Base-by-base conservation (phyloP, 306 rosid species). In the Begonia loranthoides region DNA sequence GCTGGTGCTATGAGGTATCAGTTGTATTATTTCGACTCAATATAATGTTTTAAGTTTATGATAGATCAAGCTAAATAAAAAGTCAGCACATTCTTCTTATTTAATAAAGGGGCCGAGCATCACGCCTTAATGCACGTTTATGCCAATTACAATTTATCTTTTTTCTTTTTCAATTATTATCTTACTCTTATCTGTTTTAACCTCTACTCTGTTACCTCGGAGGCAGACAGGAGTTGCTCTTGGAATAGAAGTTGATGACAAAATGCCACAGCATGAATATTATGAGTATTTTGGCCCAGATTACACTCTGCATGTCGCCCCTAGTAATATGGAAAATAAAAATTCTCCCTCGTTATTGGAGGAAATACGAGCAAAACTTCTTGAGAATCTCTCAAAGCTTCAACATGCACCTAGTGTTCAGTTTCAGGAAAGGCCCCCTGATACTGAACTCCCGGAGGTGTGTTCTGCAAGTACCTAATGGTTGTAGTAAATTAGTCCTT, bases 261-360 rank as follows among this genome's bases (percentile, higher is more conserved):
- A 82, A 69, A 82, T 86, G 95, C 95, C 95, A 11, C 83, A 79
- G 14, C 93, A 86, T 19, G 95, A 86, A 63, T 86, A 86, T 74
- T 86, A 79, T 54, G 95, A 86, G 74, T 82, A 86, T 68, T 86
- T 86, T 46, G 95, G 95, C 50, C 95, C 95, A 36, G 95, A 86
- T 77, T 86, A 86, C 65, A 79, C 84, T 44, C 87, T 86, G 65
- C 95, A 86, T 64, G 95, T 86, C 63, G 95, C 93, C 67, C 95
- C 95, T 63, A 86, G 95, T 71, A 86, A 86, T 75, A 86, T 86
- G 93, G 95, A 86, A 71, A 86, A 86, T 72, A 86, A 86, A 59
- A 86, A 86, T 68, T 70, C 95, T n/a, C 93, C 13, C 48, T 70
- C 45, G 50, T 70, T 74, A 57, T 65, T 86, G 34, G 95, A 86